Base-by-base conservation (phyloP, 306 rosid species). In the Medicago ruthenica region DNA sequence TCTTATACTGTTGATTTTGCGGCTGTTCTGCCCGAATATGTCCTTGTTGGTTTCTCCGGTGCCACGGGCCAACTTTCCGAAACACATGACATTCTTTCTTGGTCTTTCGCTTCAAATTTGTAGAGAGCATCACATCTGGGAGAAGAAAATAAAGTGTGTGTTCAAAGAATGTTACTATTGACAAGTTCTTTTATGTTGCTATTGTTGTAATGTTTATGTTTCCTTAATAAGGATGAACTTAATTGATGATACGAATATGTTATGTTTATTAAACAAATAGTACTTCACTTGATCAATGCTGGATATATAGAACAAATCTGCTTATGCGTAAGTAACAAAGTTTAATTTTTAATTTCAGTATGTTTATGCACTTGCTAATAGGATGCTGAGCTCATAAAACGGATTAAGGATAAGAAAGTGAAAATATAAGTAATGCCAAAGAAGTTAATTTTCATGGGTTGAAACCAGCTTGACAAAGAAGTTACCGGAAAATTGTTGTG, bases 21-120 rank as follows among this genome's bases (percentile, higher is more conserved):
- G 9, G 3, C 4, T 27, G 24, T 79, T 37, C 55, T 64, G 27
- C 13, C 81, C 0, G 86, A 79, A 8, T 64, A 45, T 54, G 83
- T 58, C 0, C 0, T 24, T 0, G 8, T 83, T 4, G 86, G 86
- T 5, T 83, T 83, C 76, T 13, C 84, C 22, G 86, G 68, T 8
- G 5, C 86, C 44, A 75, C 86, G 0, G 86, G 86, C 4, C 31
- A 71, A 8, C 13, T 70, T 36, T 47, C 74, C 41, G 84, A 83
- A 72, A 75, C 86, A 0, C 79, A 78, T 53, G 84, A 76, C 50
- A 77, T 84, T 73, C 77, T 80, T 73, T 67, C 82, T 0, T 84
- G 84, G 86, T 40, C 73, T 71, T 83, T 71, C 34, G 2, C 0
- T n/a, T 71, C 79, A 8, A 18, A 1, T 57, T 3, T 70, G 55